Evolutionary conservation across 2,329 filamentous ascomycete species (phyloP).

Genomic region (Pseudogymnoascus sp.): DNA sequence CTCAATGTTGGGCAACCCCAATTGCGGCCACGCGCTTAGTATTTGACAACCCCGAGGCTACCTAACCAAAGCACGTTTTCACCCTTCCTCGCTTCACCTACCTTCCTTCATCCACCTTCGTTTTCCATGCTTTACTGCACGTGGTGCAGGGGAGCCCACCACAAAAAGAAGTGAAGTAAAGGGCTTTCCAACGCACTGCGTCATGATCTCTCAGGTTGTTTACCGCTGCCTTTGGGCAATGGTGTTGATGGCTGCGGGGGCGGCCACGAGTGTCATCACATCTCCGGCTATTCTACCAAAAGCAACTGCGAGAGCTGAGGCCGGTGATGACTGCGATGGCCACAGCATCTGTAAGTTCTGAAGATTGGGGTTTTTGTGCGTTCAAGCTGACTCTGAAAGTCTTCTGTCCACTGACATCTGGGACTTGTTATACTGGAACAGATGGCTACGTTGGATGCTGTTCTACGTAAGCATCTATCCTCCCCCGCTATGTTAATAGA

Average conservation of each 20-base stretch:
- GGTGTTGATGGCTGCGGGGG: background rate
- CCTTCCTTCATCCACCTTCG: background rate
- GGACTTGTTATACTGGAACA: constrained; percentile 3
- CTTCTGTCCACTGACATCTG: background rate
- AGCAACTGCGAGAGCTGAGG: too few species aligned
- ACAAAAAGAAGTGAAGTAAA: background rate
- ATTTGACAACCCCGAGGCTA: background rate
- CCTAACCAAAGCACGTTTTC: background rate
- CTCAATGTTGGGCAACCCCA: background rate
- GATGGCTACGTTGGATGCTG: constrained; percentile 6
- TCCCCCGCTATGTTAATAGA: background rate
- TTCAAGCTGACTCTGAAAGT: constrained; percentile 2
- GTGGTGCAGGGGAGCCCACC: background rate
- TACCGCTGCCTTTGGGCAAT: background rate
- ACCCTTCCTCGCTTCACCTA: background rate
- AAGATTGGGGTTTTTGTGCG: background rate
- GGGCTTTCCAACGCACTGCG: background rate
- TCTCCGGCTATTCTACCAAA: background rate
- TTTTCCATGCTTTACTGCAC: background rate
- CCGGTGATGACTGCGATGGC: background rate
- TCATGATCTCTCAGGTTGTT: background rate
- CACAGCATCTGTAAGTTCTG: background rate
- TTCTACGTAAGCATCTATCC: background rate
- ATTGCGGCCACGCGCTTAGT: background rate
- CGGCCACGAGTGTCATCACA: background rate